phyloP scores from a whole-genome alignment of 768 basidiomycete genomes.

The Lactifluus piperatus region DNA sequence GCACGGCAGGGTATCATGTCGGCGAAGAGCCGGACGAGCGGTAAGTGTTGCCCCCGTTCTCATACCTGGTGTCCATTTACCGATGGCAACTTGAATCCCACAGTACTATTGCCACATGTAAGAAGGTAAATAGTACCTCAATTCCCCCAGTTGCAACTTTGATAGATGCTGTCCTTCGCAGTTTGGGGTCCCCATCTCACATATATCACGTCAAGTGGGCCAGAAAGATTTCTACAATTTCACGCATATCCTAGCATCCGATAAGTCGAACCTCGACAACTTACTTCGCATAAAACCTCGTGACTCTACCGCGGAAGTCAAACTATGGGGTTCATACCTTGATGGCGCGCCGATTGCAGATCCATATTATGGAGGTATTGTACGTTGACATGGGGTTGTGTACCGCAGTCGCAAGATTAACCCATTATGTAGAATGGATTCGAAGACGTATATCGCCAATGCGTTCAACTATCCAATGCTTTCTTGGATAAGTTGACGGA shows the following conservation, averaged over 20 bases:
- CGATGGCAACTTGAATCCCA: not conserved
- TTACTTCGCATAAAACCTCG: slow-evolving; percentile 42
- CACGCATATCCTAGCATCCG: slow-evolving; percentile 82
- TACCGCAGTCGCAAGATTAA: not conserved
- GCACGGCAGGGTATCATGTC: slow-evolving; percentile 76
- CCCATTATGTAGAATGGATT: slow-evolving; percentile 49
- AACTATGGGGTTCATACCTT: slow-evolving; percentile 74
- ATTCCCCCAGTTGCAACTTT: not conserved
- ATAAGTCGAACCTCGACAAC: slow-evolving; percentile 62
- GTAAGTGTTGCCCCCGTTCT: slow-evolving; percentile 29
- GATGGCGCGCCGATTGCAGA: slow-evolving; percentile 68
- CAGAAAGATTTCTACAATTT: slow-evolving; percentile 63
- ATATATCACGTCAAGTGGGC: slow-evolving; percentile 55
- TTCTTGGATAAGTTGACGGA: slow-evolving; percentile 61
- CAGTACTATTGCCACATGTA: slow-evolving; percentile 64
- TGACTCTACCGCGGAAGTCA: slow-evolving; percentile 51
- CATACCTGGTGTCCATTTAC: not conserved
- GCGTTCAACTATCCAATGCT: slow-evolving; percentile 62
- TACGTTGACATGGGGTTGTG: slow-evolving; percentile 28
- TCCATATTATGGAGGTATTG: slow-evolving; percentile 73
- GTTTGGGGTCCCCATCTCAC: slow-evolving; percentile 65
- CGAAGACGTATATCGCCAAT: slow-evolving; percentile 71
- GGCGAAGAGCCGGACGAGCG: slow-evolving; percentile 80
- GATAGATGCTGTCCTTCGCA: slow-evolving; percentile 24
- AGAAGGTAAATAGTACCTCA: slow-evolving; percentile 40